Evolutionary conservation across 148 eudicot species (phyloP).

Genomic region (Mesembryanthemum crystallinum): DNA sequence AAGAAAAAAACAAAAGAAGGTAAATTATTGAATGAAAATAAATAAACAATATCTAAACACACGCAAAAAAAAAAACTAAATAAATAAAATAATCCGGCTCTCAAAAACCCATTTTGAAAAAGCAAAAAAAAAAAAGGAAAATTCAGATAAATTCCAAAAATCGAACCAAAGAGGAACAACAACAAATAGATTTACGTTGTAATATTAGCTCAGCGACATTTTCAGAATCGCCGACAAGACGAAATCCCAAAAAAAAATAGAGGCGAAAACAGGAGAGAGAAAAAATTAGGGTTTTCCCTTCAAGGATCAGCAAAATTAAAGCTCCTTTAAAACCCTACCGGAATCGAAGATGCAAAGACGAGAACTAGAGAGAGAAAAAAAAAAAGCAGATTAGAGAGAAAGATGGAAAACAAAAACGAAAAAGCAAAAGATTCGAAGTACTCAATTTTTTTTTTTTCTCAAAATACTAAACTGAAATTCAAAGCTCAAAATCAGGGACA

Average conservation of each 20-base stretch:
- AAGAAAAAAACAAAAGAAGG: conserved; percentile 11
- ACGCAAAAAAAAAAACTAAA: neutral
- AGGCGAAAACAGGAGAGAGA: conserved; percentile 4
- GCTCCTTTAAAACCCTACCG: conserved; percentile 38
- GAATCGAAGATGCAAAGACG: conserved; percentile 33
- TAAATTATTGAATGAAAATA: conserved; percentile 6
- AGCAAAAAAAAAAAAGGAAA: conserved; percentile 2
- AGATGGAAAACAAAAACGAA: no score
- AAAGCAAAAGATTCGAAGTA: conserved; percentile 21
- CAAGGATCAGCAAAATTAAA: conserved; percentile 33
- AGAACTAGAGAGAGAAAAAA: conserved; percentile 9
- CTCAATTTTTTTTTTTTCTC: neutral
- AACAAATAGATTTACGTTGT: conserved; percentile 21
- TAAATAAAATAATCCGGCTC: neutral
- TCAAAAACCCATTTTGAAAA: neutral
- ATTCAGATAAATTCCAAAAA: conserved; percentile 4
- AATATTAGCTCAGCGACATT: conserved; percentile 7
- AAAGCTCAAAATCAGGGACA: neutral
- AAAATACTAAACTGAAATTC: neutral
- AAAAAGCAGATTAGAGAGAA: conserved; percentile 5
- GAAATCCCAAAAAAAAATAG: conserved; percentile 4
- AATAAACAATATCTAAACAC: neutral
- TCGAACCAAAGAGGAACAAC: neutral
- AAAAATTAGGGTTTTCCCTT: conserved; percentile 24
- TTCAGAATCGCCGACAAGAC: conserved; percentile 28